Base-by-base conservation (phyloP, 805 yeast species). In the Saccharomyces eubayanus region DNA sequence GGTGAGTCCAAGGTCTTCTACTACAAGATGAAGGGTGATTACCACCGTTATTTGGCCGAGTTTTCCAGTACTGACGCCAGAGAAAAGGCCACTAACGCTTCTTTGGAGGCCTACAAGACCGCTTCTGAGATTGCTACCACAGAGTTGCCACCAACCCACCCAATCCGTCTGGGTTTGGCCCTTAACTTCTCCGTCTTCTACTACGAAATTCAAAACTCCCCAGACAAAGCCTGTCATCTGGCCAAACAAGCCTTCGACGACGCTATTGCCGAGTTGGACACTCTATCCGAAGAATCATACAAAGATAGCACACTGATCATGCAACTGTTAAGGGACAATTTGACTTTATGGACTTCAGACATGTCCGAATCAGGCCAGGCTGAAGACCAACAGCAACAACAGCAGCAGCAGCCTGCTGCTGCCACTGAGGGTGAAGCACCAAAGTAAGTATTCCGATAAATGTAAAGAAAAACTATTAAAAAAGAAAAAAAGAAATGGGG, bases 241-340 rank as follows among this genome's bases (percentile, higher is more conserved):
- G 99, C 99, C 68, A 94, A 92, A 77, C 97, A 92, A 78, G 98
- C 99, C 43, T 92, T 94, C 66, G 99, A 92, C 75, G 98, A 92
- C 71, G 99, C 99, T 60, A 95, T 92, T 72, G 97, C 99, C 60
- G 98, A 94, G 78, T 83, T 92, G 73, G 99, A 92, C 77, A 89
- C 97, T 62, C 81, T 92, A 71, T 88, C 96, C 48, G 99, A 92
- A 78, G 99, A 92, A 78, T 87, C 96, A 63, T 92, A 94, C 84
- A 94, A 92, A 77, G 99, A 92, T 75, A 90, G 97, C 60, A 94
- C 98, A 64, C 84, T 94, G 74, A 94, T 94, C 72, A 94, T 94
- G 99, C 98, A 94, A 83, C 84, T 94, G 74, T 84, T 94, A 74
- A 87, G 97, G 79, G 98, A 94, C 77, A 92, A 92, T 83, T 81